Evolutionary conservation across 805 yeast species (phyloP), one percentile per base, ranked within the genome.

Genomic region (Candida pini): DNA sequence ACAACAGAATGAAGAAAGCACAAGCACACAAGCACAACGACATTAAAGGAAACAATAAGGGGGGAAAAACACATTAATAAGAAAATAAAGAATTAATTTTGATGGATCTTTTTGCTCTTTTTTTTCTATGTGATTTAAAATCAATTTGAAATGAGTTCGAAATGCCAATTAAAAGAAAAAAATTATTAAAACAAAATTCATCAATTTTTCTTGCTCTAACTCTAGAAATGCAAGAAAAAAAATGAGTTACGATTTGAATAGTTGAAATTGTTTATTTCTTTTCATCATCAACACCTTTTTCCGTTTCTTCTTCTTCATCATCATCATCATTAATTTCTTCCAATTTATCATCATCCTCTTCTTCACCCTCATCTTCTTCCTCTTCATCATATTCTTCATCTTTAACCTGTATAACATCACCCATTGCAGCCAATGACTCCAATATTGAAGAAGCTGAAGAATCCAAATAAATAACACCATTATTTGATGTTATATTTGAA

Each of bases 381-480:
- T 44, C 47, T 16, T 49, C 56, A 6, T 45, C 48, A 12, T 49
- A 47, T 4, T 51, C 59, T 14, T 49, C 55, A 15, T 51, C 59
- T 15, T 56, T 56, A 18, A 40, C 49, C 18, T 50, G 54, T 4
- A 56, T 56, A 22, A 56, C 62, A 18, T 52, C 62, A 19, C 60
- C 61, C 34, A 62, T 62, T 20, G 60, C 66, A 26, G 69, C 68
- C 28, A 68, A 48, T 6, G 71, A 64, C 18, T 80, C 80, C 49
- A 79, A 62, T 48, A 78, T 70, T n/a, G 79, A 74, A 39, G 76
- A 74, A 17, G 82, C 72, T 9, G 79, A 69, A 24, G 79, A 76
- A 49, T 78, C 81, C 44, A 78, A 66, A 53, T 77, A 78, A 34
- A 78, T 73, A 18, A 78, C 80, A 28, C 82, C 82, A 50, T 78